These are phyloP conservation scores for Euptelea pleiosperma DNA, from an alignment of 164 flowering plant genomes.

Conservation along the genomic window DNA sequence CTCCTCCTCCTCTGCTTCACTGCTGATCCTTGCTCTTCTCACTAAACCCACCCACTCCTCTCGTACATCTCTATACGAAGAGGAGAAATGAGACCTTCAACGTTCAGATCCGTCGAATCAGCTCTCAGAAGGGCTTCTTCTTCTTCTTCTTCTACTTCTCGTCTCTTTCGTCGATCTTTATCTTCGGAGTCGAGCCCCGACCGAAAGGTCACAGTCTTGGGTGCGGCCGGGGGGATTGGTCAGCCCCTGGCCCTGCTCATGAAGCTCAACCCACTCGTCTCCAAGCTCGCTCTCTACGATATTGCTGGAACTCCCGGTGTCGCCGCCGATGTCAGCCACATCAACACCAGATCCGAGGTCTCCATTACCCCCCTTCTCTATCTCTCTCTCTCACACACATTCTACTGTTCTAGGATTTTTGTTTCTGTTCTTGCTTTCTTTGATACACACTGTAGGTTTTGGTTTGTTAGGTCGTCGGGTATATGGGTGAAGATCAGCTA, in stretches of 20 bases:
- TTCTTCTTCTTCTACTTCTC: constrained; percentile 11
- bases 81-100: constrained; percentile 35
- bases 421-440: constrained; percentile 4
- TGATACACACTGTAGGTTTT: too few species aligned
- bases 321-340: constrained; percentile 67
- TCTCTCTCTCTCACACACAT: not conserved
- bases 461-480: constrained; percentile 60
- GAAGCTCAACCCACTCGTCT: constrained; percentile 65
- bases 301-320: constrained; percentile 66
- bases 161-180: constrained; percentile 20
- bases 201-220: constrained; percentile 52
- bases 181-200: constrained; percentile 30
- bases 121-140: constrained; percentile 19
- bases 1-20: too few species aligned
- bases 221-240: constrained; percentile 70
- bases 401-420: not conserved
- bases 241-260: constrained; percentile 57
- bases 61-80: too few species aligned
- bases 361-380: too few species aligned
- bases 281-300: constrained; percentile 56
- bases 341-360: constrained; percentile 62
- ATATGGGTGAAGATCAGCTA: constrained; percentile 65
- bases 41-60: too few species aligned
- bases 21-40: too few species aligned
- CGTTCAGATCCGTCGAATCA: constrained; percentile 35